Base-by-base conservation (phyloP, 805 yeast genomes). In the Spathaspora girioi region DNA sequence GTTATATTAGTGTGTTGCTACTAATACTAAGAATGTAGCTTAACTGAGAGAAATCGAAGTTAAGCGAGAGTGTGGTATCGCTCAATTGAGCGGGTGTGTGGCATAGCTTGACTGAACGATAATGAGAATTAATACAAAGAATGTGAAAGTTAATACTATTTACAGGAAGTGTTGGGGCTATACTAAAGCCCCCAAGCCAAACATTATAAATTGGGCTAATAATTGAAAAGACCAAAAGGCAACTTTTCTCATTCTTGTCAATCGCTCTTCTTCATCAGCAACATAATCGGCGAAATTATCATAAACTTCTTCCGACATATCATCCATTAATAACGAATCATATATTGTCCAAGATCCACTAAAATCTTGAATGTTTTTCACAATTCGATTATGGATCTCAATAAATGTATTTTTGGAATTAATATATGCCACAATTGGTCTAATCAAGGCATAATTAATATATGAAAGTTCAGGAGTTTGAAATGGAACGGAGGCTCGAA, bases 291-390 rank as follows among this genome's bases (percentile, higher is more conserved):
- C 97, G 69, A 94, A 90, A 15, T 94, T 91, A 57, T 90, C 91
- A 67, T 93, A 93, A 5, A 93, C 94, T 58, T 89, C 96, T 29
- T 84, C 84, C 27, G 94, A 86, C 47, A 94, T 76, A 63, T 93
- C 97, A 63, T 88, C 94, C 96, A 93, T 90, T 53, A 94, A 73
- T 48, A 86, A 75, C 26, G 94, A 86, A 65, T 94, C 99, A 67
- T 91, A 94, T 2, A 90, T 77, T 1, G 99, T 93, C 99, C 99
- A 94, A 7, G 96, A 82, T 0, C 99, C 99, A 60, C 89, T 91
- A 65, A 94, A 94, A 62, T 94, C 99, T 26, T 76, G 73, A 19
- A 91, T 69, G 44, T 82, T 79, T 64, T 94, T 94, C 32, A 86
- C 86, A 8, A 94, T 83, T 3, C 90, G 81, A 62, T 96, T 89